Conservation (phyloP, 169 alveolate species). For the Plasmodium berghei region DNA sequence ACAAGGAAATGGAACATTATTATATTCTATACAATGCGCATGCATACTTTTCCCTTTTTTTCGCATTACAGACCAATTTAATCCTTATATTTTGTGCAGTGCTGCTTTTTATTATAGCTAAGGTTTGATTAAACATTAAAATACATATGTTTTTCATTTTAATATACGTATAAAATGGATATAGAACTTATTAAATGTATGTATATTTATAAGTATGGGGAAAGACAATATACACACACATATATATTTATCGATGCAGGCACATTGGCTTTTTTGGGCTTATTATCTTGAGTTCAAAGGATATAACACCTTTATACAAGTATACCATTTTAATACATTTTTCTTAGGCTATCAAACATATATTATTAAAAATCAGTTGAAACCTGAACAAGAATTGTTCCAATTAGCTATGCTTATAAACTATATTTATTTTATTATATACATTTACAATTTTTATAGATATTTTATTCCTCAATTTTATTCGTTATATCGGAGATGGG, state of each 20-base stretch:
- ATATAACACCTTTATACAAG: slow-evolving; percentile 69
- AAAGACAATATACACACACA: no score
- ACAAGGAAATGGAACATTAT: neutral
- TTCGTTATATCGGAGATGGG: slow-evolving; percentile 75
- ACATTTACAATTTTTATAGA: slow-evolving; percentile 23
- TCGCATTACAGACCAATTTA: slow-evolving; percentile 32
- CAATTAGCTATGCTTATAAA: no score
- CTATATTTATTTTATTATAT: slow-evolving; percentile 13
- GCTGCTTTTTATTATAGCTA: slow-evolving; percentile 33
- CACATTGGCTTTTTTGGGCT: slow-evolving; percentile 75
- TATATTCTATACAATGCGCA: neutral
- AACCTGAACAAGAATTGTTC: no score
- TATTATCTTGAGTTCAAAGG: slow-evolving; percentile 75
- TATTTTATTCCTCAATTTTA: slow-evolving; percentile 64
- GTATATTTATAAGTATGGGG: neutral
- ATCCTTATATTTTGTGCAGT: slow-evolving; percentile 25
- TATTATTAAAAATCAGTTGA: no score
- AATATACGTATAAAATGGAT: neutral
- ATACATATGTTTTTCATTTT: slow-evolving; percentile 18
- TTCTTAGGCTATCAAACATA: no score
- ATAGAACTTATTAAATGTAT: neutral
- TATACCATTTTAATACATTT: slow-evolving; percentile 2
- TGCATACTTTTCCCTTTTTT: neutral
- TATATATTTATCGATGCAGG: slow-evolving; percentile 19
- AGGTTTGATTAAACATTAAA: slow-evolving; percentile 50